Base-by-base conservation (phyloP, 1,139 yeast species). In the Yamadazyma triangularis region DNA sequence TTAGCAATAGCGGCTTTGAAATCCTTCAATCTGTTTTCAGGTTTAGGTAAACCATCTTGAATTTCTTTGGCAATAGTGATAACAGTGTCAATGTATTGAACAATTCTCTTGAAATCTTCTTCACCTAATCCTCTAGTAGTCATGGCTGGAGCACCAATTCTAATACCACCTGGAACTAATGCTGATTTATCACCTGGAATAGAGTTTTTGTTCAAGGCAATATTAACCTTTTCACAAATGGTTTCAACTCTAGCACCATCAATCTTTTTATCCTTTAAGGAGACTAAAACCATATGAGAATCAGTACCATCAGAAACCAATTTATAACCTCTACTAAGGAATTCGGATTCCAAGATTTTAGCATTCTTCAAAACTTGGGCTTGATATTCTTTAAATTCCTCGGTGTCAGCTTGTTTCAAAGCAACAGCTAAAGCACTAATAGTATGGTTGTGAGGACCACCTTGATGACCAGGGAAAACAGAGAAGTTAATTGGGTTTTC, bases 361-460 rank as follows among this genome's bases (percentile, higher is more conserved):
- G 97, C 96, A 58, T 91, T 91, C 61, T 80, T 80, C 51, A 91
- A 70, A 13, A 91, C 97, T 56, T 82, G 83, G 54, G 71, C 69
- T 70, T 91, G 98, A 70, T 91, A 91, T 56, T 79, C 79, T 64
- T 78, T 86, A 70, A 86, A 91, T 61, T 87, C 96, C 34, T 94
- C 95, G 33, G 93, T 77, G 38, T 80, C 77, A 39, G 96, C 95
- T 69, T 91, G 98, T 61, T 86, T 87, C 56, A 91, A 76, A 39
- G 98, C 98, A 42, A 93, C 89, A 27, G 97, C 96, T 54, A 91
- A 73, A 28, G 97, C 98, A 42, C 96, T 82, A 58, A 91, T 91
- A 49, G 97, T 91, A 70, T 91, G 97, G 72, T 91, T 91, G 66
- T 91, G 97, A 47, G 98, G 98, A 59, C 98, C 98, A 73, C 98